Base-by-base conservation (phyloP, 2,329 filamentous ascomycete species). In the Fusarium virguliforme region DNA sequence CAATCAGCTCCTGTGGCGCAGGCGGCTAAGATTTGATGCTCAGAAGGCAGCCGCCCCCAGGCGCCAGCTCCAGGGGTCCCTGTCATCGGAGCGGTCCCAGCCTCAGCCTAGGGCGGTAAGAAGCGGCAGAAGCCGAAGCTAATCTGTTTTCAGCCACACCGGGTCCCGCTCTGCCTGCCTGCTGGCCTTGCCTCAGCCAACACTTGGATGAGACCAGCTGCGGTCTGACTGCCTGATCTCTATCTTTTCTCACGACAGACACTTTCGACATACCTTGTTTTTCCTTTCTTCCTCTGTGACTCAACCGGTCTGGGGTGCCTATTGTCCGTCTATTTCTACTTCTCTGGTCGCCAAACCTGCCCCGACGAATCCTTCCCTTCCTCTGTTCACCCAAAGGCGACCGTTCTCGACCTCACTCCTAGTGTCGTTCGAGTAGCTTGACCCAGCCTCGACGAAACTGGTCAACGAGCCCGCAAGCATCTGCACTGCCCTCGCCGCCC, bases 171-270 rank as follows among this genome's bases (percentile, higher is more conserved):
- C 65, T 62, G 61, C 59, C 30, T 34, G 50, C 50, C 64, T 64
- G 65, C 55, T 62, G 65, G 65, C 71, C 68, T 72, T 75, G 73
- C 71, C 69, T 76, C 72, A 75, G 65, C 59, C 66, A 68, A 71
- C 67, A 68, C 74, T 51, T 71, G 63, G 68, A 68, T 66, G 64
- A 67, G 63, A 72, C 64, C 72, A 75, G 73, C 75, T 76, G 65
- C 69, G 63, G 69, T 74, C 75, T 76, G 74, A 77, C 73, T 77
- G 75, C 75, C 75, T 77, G 71, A 77, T 66, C 67, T 67, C 63
- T 63, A 64, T 40, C 68, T 71, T 48, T 56, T 48, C 50, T 68
- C 54, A 18, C 18, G 40, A 73, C 41, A 56, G 57, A 54, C 50
- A 61, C 65, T 40, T 59, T 69, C 43, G 24, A 26, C 43, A 48